Percentiles rank a stretch among this genome's conserved stretches.
These are phyloP conservation scores for Daedalea quercina DNA, from an alignment of 768 basidiomycete species.

Conservation along the genomic window DNA sequence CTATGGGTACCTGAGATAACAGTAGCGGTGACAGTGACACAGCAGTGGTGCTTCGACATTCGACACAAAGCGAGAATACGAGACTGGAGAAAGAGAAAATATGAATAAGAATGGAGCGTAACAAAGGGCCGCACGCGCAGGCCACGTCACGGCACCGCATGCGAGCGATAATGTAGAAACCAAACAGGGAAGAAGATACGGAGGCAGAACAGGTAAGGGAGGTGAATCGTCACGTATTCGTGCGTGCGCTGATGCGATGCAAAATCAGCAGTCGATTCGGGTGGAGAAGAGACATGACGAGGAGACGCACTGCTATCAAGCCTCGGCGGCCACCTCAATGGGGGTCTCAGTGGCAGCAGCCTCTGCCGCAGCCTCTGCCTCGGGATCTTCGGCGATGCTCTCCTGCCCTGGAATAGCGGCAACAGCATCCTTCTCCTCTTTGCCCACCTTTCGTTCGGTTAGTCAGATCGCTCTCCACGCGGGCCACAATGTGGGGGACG, in stretches of 20 bases:
- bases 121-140: background rate
- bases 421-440: slow-evolving; percentile 26
- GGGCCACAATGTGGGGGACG: background rate
- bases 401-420: slow-evolving; percentile 33
- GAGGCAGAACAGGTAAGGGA: background rate
- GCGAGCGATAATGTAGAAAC: slow-evolving; percentile 11
- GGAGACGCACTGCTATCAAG: slow-evolving; percentile 6
- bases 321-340: slow-evolving; percentile 5
- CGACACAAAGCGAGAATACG: slow-evolving; percentile 5
- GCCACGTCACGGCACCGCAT: background rate
- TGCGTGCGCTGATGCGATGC: background rate
- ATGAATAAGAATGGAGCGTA: background rate
- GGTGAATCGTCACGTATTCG: background rate
- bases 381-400: slow-evolving; percentile 52
- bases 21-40: slow-evolving; percentile 7
- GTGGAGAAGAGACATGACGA: background rate
- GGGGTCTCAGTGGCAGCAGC: slow-evolving; percentile 7
- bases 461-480: slow-evolving; percentile 3
- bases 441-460: slow-evolving; percentile 24
- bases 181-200: slow-evolving; percentile 11
- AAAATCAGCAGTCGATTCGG: background rate
- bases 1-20: slow-evolving; percentile 10
- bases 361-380: slow-evolving; percentile 24
- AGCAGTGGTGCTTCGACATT: slow-evolving; percentile 5
- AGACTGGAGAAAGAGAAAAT: background rate